Evolutionary conservation across 345 rosid species (phyloP).

Genomic region (Microthlaspi erraticum): DNA sequence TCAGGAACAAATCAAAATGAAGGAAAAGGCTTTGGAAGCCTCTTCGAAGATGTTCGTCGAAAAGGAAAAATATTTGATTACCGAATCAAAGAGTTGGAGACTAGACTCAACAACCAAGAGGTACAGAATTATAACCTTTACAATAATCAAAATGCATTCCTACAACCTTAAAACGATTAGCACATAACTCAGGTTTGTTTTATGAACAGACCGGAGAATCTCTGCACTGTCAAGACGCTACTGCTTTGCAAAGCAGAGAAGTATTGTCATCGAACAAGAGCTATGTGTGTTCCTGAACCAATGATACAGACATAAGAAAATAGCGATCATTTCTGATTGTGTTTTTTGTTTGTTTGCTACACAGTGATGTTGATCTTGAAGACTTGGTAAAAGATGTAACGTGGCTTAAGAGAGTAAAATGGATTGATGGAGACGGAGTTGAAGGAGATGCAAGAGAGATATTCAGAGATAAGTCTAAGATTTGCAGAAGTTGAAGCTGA

Average conservation of each 20-base stretch:
- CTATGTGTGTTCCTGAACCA: constrained; percentile 45
- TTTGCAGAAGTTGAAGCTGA: constrained; percentile 98
- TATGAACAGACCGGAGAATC: constrained; percentile 27
- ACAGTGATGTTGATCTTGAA: constrained; percentile 15
- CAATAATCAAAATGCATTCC: not conserved
- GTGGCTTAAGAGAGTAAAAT: constrained; percentile 59
- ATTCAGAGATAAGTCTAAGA: constrained; percentile 83
- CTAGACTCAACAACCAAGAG: constrained; percentile 61
- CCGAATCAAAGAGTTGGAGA: constrained; percentile 63
- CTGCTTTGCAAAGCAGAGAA: constrained; percentile 37
- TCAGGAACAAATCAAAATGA: constrained; percentile 69
- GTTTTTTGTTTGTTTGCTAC: not conserved
- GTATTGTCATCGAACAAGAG: constrained; percentile 35
- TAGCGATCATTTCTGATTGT: not conserved
- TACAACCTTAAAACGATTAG: not conserved
- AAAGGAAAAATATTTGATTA: constrained; percentile 63
- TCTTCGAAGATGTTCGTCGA: constrained; percentile 57
- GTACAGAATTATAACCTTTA: constrained; percentile 38
- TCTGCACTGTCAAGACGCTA: not conserved
- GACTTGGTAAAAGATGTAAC: constrained; percentile 40
- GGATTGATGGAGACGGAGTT: constrained; percentile 71
- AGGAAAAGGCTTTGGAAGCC: constrained; percentile 66
- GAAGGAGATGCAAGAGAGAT: constrained; percentile 91
- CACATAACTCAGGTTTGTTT: constrained; percentile 19
- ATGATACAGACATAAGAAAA: not conserved